These are phyloP conservation scores for Rhododendron williamsianum DNA, from an alignment of 148 eudicot genomes.

Conservation along the genomic window DNA sequence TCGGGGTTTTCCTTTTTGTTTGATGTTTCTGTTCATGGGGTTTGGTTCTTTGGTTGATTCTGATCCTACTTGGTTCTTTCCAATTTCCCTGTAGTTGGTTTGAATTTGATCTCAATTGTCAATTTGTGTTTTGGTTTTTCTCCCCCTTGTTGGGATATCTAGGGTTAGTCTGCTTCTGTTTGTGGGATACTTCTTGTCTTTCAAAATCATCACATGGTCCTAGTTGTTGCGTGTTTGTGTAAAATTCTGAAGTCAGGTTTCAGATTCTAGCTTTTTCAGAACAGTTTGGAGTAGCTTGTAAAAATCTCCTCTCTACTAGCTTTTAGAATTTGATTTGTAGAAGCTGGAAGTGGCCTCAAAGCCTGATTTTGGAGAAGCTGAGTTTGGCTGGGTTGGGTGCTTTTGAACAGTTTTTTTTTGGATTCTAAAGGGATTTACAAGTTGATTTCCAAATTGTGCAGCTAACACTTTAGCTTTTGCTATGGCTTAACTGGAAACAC, in stretches of 20 bases:
- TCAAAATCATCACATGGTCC: neutral
- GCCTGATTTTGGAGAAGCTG: neutral
- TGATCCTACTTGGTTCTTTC: neutral
- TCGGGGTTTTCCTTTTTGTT: neutral
- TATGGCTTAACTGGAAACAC: neutral
- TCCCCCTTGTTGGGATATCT: neutral
- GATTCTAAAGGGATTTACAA: neutral
- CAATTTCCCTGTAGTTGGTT: neutral
- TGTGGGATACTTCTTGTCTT: neutral
- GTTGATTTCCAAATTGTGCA: neutral
- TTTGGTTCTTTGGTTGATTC: neutral
- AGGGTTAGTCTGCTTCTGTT: neutral
- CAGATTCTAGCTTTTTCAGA: neutral
- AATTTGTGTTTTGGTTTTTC: neutral
- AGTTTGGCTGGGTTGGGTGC: neutral
- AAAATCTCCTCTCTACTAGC: neutral
- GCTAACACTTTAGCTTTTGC: neutral
- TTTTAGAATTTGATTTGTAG: neutral
- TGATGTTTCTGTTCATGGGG: slow-evolving; percentile 6
- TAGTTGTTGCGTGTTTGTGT: neutral
- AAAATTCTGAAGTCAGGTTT: neutral
- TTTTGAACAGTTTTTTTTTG: neutral
- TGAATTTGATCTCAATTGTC: neutral
- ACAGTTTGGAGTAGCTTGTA: neutral
- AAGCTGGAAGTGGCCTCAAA: neutral